phyloP scores from a whole-genome alignment of 495 filamentous ascomycete genomes.

The Hypoxylon lienhwacheense region DNA sequence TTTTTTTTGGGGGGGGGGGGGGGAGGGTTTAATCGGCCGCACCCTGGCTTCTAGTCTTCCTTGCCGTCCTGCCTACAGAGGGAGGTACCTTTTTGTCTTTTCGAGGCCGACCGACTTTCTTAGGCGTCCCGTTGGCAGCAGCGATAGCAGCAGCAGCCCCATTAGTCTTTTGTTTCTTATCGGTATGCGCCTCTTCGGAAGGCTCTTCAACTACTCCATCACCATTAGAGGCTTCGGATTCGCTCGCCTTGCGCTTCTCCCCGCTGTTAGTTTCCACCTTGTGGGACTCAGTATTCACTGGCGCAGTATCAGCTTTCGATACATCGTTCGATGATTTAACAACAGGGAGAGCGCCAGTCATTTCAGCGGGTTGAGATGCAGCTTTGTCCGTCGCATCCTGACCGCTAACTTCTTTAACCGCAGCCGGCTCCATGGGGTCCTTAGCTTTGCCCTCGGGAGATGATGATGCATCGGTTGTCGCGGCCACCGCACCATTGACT shows the following conservation, averaged over 20 bases:
- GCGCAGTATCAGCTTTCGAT: constrained; percentile 14
- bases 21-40: constrained; percentile 37
- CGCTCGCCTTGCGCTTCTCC: constrained; percentile 39
- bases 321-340: constrained; percentile 13
- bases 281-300: constrained; percentile 5
- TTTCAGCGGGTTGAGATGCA: constrained; percentile 17
- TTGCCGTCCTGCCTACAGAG: constrained; percentile 42
- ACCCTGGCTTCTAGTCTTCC: constrained; percentile 52
- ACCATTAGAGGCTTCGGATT: constrained; percentile 26
- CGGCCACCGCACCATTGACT: constrained; percentile 13
- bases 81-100: constrained; percentile 41
- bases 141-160: too few species aligned
- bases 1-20: neutral
- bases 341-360: constrained; percentile 17
- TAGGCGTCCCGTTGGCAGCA: constrained; percentile 32
- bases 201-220: constrained; percentile 13
- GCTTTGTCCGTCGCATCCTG: constrained; percentile 20
- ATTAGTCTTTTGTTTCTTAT: constrained; percentile 44
- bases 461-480: constrained; percentile 17
- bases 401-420: constrained; percentile 32
- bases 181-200: constrained; percentile 21
- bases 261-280: constrained; percentile 13
- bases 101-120: constrained; percentile 43
- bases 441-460: constrained; percentile 23
- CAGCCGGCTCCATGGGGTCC: constrained; percentile 28